A percentile compares a stretch with the other conserved stretches of the same genome.
phyloP scores from a whole-genome alignment of 192 early-diverging fungal species.

The Rhizoclosmatium globosum region DNA sequence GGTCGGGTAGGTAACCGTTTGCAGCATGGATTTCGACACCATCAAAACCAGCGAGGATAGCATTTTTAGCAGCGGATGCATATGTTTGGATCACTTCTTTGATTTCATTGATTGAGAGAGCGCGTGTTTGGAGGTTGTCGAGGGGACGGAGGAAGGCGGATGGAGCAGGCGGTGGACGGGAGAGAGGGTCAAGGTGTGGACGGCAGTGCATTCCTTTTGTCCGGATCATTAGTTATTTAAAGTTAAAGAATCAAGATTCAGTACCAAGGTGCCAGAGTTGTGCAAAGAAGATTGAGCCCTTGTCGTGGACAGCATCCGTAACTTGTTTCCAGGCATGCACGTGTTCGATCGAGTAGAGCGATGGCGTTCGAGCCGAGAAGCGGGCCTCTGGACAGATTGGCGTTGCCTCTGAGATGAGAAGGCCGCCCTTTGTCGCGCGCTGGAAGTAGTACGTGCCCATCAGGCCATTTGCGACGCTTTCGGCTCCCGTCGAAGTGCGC shows the following conservation, averaged over 20 bases:
- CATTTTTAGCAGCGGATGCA: conserved; percentile 60
- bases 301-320: conserved; percentile 63
- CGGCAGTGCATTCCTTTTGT: neutral
- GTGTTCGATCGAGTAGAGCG: conserved; percentile 23
- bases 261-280: conserved; percentile 62
- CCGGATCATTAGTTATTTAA: no score
- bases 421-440: conserved; percentile 53
- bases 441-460: conserved; percentile 57
- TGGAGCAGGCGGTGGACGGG: neutral
- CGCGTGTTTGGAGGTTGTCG: conserved; percentile 42
- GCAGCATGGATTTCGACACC: conserved; percentile 91
- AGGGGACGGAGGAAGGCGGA: neutral
- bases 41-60: conserved; percentile 72
- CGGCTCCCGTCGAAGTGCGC: neutral
- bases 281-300: conserved; percentile 62
- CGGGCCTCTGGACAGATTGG: conserved; percentile 20
- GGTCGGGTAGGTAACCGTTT: conserved; percentile 86
- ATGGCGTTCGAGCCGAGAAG: conserved; percentile 33
- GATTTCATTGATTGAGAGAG: conserved; percentile 73
- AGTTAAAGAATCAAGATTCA: no score
- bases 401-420: conserved; percentile 56
- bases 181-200: neutral
- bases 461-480: conserved; percentile 46
- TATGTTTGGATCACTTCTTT: conserved; percentile 65
- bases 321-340: conserved; percentile 52